Base-by-base conservation (phyloP, 192 early-diverging fungal species). In the Umbelopsis isabellina region DNA sequence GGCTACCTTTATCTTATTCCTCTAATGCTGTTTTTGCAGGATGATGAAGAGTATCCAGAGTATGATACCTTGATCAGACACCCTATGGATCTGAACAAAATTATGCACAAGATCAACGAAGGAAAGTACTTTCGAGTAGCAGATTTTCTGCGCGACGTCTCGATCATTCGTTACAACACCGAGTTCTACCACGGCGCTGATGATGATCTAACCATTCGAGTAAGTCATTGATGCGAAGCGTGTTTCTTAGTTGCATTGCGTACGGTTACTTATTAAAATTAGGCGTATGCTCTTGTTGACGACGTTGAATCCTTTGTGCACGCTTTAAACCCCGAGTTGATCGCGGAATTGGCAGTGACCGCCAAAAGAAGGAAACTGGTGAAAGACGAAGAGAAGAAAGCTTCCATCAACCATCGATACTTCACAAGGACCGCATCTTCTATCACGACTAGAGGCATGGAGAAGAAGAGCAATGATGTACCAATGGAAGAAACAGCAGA, bases 41-140 rank as follows among this genome's bases (percentile, higher is more conserved):
- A 61, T 35, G 18, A 61, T 61, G 55, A 61, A 35, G 55, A 61
- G 30, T 61, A 61, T 35, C 55, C 55, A 18, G 55, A 61, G 23
- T 90, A 86, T 69, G 76, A 83, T 46, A 73, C 74, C 15, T 49
- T 79, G 20, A 65, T 85, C 21, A 69, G 78, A 16, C 72, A 77
- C 16, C 85, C 86, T 21, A 84, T 89, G 86, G 83, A 86, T 71
- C 58, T 90, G 35, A 55, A 72, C 4, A 85, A 73, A 20, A 72
- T 89, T 10, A 75, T 71, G 52, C 72, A 72, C n/a, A 81, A 82
- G 27, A 76, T 86, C 13, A 80, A 83, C 33, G 69, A 72, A 21
- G 49, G 69, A 44, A 46, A 82, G 25, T 87, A 87, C 69, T 15
- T 69, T 8, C 53, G 58, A 6, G 68, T 72, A 22, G 69, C 37